Evolutionary conservation across 805 yeast species (phyloP).

Genomic region (Starmerella geochares): DNA sequence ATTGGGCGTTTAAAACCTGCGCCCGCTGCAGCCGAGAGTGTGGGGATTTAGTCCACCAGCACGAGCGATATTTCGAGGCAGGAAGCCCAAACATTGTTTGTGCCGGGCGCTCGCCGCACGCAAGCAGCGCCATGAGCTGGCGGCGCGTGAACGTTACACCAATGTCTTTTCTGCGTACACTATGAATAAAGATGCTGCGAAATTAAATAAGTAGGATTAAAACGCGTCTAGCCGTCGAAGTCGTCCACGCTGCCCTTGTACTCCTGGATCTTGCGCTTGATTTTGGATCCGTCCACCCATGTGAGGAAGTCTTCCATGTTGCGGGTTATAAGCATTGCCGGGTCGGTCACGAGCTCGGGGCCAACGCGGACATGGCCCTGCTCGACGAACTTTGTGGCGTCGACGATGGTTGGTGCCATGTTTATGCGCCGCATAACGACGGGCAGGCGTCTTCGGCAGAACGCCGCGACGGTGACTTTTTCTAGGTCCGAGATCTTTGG

Average conservation of each 20-base stretch:
- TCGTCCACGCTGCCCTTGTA: conserved; percentile 65
- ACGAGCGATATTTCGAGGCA: too few relatives aligned
- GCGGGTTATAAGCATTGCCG: conserved; percentile 86
- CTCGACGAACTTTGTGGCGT: conserved; percentile 84
- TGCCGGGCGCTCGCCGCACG: too few relatives aligned
- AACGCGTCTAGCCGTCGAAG: conserved; percentile 38
- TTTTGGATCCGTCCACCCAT: conserved; percentile 95
- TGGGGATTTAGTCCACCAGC: too few relatives aligned
- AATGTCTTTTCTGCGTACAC: too few relatives aligned
- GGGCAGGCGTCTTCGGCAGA: conserved; percentile 85
- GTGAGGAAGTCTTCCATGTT: conserved; percentile 93
- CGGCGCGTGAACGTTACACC: too few relatives aligned
- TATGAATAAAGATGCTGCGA: too few relatives aligned
- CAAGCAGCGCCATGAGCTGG: too few relatives aligned
- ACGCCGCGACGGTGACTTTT: conserved; percentile 81
- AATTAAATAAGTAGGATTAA: conserved; percentile 1
- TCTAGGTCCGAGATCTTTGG: conserved; percentile 87
- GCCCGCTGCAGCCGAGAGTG: too few relatives aligned
- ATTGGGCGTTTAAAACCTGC: too few relatives aligned
- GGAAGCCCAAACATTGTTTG: too few relatives aligned
- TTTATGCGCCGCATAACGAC: conserved; percentile 88
- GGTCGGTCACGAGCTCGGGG: conserved; percentile 88
- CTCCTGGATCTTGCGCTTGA: conserved; percentile 76
- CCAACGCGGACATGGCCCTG: conserved; percentile 98
- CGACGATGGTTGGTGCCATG: conserved; percentile 82